A percentile compares a stretch with the other conserved stretches of the same genome.
phyloP scores from a whole-genome alignment of 768 basidiomycete genomes.

The Aureoboletus auriporus region DNA sequence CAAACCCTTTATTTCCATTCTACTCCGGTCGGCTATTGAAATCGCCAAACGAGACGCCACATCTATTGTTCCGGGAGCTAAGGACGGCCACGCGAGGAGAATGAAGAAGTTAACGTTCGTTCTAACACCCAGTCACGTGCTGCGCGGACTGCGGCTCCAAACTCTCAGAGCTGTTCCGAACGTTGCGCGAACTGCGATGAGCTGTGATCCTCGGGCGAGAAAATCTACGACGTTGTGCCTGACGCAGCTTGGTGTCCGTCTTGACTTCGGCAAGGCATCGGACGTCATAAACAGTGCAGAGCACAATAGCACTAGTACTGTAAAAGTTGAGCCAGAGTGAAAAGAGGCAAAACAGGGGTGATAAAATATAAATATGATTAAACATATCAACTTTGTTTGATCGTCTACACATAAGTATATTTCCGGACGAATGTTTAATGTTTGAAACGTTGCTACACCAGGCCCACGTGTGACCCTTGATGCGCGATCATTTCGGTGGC shows the following conservation, averaged over 20 bases:
- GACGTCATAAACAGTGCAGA: neutral
- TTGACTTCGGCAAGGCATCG: constrained; percentile 16
- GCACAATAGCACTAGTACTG: neutral
- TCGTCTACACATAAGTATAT: too few relatives aligned
- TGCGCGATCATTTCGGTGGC: too few relatives aligned
- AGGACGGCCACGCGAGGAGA: constrained; percentile 18
- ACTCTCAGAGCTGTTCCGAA: neutral
- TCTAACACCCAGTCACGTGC: constrained; percentile 37
- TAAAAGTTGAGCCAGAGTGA: constrained; percentile 13
- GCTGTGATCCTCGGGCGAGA: constrained; percentile 5
- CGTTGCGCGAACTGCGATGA: constrained; percentile 1
- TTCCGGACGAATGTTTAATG: too few relatives aligned
- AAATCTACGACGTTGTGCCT: constrained; percentile 27
- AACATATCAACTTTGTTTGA: too few relatives aligned
- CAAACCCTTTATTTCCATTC: constrained; percentile 29
- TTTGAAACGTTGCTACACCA: too few relatives aligned
- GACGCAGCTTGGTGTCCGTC: constrained; percentile 27
- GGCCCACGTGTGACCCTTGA: too few relatives aligned
- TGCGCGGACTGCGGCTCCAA: constrained; percentile 32
- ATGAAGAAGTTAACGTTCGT: constrained; percentile 23
- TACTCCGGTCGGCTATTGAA: constrained; percentile 33
- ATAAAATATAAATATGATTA: too few relatives aligned
- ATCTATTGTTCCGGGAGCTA: constrained; percentile 16
- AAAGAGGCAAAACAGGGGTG: neutral
- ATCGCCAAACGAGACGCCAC: constrained; percentile 30